A percentile compares a stretch with the other conserved stretches of the same genome.
Evolutionary conservation across 371 early-diverging fungal species (phyloP).

Genomic region (Dentiscutata heterogama): DNA sequence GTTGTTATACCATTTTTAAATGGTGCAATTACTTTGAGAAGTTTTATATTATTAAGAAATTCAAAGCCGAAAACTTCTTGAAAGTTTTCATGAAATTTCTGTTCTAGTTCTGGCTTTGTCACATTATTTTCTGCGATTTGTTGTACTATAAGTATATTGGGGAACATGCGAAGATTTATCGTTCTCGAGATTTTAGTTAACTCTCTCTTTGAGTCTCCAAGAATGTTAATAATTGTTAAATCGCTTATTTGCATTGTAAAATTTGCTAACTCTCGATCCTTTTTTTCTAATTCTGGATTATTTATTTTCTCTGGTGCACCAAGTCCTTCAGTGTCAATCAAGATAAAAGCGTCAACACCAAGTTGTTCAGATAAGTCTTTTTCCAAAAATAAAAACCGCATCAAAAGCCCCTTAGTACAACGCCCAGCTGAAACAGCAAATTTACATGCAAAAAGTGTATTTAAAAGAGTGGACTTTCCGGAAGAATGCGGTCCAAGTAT

Average conservation of each 20-base stretch:
- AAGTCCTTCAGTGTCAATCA: not conserved
- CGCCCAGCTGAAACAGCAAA: conserved; percentile 40
- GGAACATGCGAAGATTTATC: conserved; percentile 21
- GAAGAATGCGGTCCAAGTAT: conserved; percentile 44
- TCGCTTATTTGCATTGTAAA: conserved; percentile 42
- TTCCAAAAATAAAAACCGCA: conserved; percentile 39
- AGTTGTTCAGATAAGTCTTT: conserved; percentile 36
- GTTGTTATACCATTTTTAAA: conserved; percentile 37
- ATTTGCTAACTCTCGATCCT: conserved; percentile 35
- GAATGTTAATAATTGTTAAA: conserved; percentile 38
- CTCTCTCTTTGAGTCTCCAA: conserved; percentile 33
- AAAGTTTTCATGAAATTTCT: conserved; percentile 21
- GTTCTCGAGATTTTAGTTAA: conserved; percentile 30
- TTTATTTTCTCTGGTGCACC: conserved; percentile 14
- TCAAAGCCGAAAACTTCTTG: conserved; percentile 1
- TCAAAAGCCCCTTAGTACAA: conserved; percentile 42
- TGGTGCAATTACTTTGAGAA: conserved; percentile 40
- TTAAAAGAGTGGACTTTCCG: conserved; percentile 41
- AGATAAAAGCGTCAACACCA: conserved; percentile 27
- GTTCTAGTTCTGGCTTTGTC: not conserved
- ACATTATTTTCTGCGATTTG: conserved; percentile 31
- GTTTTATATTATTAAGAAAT: conserved; percentile 13
- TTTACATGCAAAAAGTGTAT: conserved; percentile 42
- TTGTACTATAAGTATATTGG: conserved; percentile 36
- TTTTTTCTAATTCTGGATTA: conserved; percentile 24